Percentiles rank a stretch among this genome's conserved stretches.
Evolutionary conservation across 139 green algal genomes (phyloP).

Genomic region (Auxenochlorella pyrenoidosa): DNA sequence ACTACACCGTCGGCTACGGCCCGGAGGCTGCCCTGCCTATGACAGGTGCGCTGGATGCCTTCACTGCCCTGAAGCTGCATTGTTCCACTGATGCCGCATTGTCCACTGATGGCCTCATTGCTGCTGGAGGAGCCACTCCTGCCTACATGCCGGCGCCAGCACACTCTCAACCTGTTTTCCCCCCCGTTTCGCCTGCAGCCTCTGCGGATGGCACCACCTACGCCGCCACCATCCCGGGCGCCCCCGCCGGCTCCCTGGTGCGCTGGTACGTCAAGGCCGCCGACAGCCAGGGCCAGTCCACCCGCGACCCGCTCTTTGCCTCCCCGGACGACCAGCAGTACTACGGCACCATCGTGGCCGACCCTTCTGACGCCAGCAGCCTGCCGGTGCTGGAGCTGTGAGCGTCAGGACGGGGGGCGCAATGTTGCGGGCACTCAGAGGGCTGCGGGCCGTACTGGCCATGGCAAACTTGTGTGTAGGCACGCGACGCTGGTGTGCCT

Average conservation of each 20-base stretch:
- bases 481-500: no score
- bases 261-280: slow-evolving; percentile 53
- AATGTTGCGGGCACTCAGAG: no score
- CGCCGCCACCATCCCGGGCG: slow-evolving; percentile 42
- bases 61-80: no score
- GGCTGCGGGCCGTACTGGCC: no score
- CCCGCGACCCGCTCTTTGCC: slow-evolving; percentile 30
- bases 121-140: no score
- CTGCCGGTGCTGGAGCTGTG: slow-evolving; percentile 56
- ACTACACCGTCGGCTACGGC: slow-evolving; percentile 39
- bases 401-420: not conserved
- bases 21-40: slow-evolving; percentile 5
- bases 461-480: no score
- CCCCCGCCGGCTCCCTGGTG: slow-evolving; percentile 39
- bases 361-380: slow-evolving; percentile 20
- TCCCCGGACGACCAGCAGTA: slow-evolving; percentile 28
- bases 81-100: no score
- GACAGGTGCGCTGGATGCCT: not conserved
- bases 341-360: slow-evolving; percentile 50
- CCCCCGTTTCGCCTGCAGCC: not conserved
- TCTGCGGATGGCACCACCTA: slow-evolving; percentile 22
- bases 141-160: no score
- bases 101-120: no score
- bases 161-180: not conserved
- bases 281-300: slow-evolving; percentile 11